Base-by-base conservation (phyloP, 257 asterid genomes). In the Perilla frutescens region DNA sequence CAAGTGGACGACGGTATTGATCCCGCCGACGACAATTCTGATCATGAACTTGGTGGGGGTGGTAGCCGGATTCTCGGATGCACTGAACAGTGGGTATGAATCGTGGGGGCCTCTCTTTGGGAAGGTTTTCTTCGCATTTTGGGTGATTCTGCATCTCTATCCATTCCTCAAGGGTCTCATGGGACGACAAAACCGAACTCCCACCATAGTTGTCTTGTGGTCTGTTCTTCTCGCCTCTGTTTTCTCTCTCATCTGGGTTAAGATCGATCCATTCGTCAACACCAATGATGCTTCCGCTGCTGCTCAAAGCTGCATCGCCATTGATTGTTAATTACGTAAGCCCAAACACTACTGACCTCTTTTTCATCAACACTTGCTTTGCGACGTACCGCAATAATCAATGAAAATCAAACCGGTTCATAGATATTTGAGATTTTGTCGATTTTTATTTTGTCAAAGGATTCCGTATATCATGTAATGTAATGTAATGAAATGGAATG, bases 21-120 rank as follows among this genome's bases (percentile, higher is more conserved):
- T 94, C 81, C 99, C 99, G 39, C 99, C 99, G 1, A 91, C 97
- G 1, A 88, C 96, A 26, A 90, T 91, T 48, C 95, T 94, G 36
- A 62, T 94, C 15, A 47, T 94, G 14, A 94, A 94, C 84, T 20
- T 91, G 65, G 99, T 91, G 20, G 99, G 99, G 1, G 97, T 94
- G 2, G 97, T 92, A 31, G 99, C 99, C 0, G 99, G 99, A 29
- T 88, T 91, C 54, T 91, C 99, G 0, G 99, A 91, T 51, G 99
- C 99, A 1, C 81, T 94, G 34, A 94, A 94, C 87, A 89, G 85
- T 9, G 99, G 99, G 4, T 94, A 94, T 54, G 99, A 84, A 14
- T 63, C 98, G 0, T 94, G 99, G 99, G 99, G 99, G 0, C 97
- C 99, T 15, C 51, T 94, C 40, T 94, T 94, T 57, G 99, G 99